phyloP scores from a whole-genome alignment of 441 rosid genomes.

The Corymbia citriodora region DNA sequence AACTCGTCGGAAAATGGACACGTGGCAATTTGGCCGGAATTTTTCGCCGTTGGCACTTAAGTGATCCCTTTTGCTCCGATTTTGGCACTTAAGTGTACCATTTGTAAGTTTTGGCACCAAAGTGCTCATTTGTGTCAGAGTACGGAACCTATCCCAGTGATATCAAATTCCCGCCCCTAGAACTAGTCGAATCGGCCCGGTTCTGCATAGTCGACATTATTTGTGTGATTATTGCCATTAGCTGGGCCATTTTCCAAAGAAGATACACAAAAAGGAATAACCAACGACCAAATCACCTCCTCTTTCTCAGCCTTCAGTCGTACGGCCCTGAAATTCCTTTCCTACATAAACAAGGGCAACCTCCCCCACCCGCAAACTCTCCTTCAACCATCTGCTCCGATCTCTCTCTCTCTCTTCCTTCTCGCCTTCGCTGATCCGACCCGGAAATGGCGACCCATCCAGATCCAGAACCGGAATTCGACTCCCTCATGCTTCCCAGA shows the following conservation, averaged over 20 bases:
- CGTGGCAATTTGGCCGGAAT: too few relatives aligned
- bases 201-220: rapidly evolving
- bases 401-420: not conserved
- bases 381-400: not conserved
- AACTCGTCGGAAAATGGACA: too few relatives aligned
- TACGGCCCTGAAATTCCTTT: not conserved
- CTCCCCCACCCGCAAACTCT: not conserved
- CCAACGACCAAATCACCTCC: conserved; percentile 9
- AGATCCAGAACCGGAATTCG: conserved; percentile 5
- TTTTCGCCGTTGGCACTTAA: too few relatives aligned
- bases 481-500: conserved; percentile 5
- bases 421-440: not conserved
- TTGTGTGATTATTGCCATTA: not conserved
- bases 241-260: conserved; percentile 19
- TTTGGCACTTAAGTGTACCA: too few relatives aligned
- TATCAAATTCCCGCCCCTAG: not conserved
- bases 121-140: too few relatives aligned
- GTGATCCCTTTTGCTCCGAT: too few relatives aligned
- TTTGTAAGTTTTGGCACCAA: too few relatives aligned
- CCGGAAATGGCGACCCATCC: not conserved
- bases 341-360: not conserved
- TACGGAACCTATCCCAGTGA: rapidly evolving
- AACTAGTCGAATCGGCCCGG: not conserved
- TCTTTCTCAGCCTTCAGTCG: not conserved
- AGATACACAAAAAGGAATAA: not conserved